Conservation (phyloP, 495 filamentous ascomycete species). For the Penicillium ochrochloron region DNA sequence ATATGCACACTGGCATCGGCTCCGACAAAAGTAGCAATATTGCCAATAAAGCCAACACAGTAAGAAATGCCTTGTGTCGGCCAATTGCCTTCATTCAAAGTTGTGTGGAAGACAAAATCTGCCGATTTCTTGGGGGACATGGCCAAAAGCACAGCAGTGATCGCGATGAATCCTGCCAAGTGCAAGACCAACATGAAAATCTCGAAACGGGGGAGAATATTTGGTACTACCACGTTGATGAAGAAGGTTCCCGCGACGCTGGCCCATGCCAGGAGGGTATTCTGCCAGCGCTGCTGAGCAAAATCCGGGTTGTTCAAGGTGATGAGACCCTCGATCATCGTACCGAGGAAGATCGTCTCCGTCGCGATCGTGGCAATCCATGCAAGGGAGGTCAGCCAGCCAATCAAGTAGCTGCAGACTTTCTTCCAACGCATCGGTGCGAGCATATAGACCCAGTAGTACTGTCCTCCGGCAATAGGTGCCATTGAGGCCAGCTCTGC, state of each 20-base stretch:
- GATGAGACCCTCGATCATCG: conserved; percentile 50
- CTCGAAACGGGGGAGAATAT: conserved; percentile 49
- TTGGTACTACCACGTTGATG: conserved; percentile 47
- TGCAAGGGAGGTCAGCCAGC: conserved; percentile 42
- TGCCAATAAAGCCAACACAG: conserved; percentile 48
- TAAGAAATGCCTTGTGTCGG: conserved; percentile 44
- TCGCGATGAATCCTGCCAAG: conserved; percentile 54
- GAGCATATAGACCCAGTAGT: conserved; percentile 50
- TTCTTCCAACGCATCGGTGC: conserved; percentile 38
- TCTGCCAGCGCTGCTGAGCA: conserved; percentile 49
- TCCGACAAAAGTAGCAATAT: conserved; percentile 46
- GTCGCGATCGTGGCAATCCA: conserved; percentile 44
- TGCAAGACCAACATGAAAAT: conserved; percentile 50
- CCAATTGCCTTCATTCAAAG: conserved; percentile 55
- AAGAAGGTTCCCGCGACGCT: conserved; percentile 45
- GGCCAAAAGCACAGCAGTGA: conserved; percentile 41
- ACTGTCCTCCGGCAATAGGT: conserved; percentile 46
- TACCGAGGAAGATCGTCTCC: conserved; percentile 41
- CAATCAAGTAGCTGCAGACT: conserved; percentile 45
- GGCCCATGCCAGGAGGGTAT: conserved; percentile 51
- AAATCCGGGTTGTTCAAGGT: conserved; percentile 47
- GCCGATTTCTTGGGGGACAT: conserved; percentile 31
- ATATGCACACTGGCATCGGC: conserved; percentile 44
- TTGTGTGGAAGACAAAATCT: conserved; percentile 44
- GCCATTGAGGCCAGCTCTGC: conserved; percentile 56